Percentiles rank a stretch among this genome's conserved stretches.
phyloP scores from a whole-genome alignment of 305 asterid species.

The Ilex paraguariensis region DNA sequence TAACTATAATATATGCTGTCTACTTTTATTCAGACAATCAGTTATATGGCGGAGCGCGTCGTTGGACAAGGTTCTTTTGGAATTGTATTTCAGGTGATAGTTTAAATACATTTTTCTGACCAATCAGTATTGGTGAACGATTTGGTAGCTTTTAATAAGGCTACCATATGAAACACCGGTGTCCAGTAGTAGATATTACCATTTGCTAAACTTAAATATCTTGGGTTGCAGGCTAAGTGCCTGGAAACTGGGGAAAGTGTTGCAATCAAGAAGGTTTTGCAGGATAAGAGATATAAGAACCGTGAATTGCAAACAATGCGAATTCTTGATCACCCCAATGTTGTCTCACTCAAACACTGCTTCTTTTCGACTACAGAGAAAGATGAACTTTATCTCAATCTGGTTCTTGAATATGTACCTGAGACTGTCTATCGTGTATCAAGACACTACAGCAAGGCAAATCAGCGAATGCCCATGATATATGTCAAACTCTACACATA shows the following conservation, averaged over 20 bases:
- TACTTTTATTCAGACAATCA: conserved; percentile 48
- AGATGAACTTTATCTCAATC: conserved; percentile 75
- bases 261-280: conserved; percentile 75
- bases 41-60: conserved; percentile 85
- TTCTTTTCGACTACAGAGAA: conserved; percentile 80
- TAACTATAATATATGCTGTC: not conserved
- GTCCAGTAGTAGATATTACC: too few species aligned
- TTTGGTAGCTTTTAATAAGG: not conserved
- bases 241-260: conserved; percentile 74
- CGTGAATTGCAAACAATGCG: conserved; percentile 84
- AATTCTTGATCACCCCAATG: conserved; percentile 83
- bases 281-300: conserved; percentile 82
- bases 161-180: not conserved
- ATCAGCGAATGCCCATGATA: conserved; percentile 81
- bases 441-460: conserved; percentile 76
- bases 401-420: conserved; percentile 78
- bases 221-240: conserved; percentile 67
- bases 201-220: not conserved
- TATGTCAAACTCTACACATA: conserved; percentile 84
- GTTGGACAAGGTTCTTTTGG: conserved; percentile 90
- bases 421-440: conserved; percentile 73
- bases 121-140: too few species aligned
- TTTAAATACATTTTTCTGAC: not conserved
- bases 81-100: conserved; percentile 70
- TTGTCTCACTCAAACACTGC: conserved; percentile 75